Evolutionary conservation across 768 basidiomycete genomes (phyloP).

Genomic region (Pleurotus eryngii): DNA sequence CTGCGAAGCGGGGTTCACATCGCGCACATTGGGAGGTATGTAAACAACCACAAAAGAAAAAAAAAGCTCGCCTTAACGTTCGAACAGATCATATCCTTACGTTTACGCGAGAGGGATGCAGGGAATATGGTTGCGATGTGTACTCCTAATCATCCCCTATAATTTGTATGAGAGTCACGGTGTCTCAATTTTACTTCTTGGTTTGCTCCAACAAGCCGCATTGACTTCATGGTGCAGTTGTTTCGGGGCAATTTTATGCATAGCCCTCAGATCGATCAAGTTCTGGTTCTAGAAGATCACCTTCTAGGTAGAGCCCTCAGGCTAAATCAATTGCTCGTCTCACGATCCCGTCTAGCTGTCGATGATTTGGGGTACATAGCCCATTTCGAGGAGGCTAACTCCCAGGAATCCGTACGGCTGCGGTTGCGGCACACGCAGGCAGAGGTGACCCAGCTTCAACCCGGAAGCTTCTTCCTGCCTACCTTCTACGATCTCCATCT

Average conservation of each 20-base stretch:
- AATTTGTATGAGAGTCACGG: neutral
- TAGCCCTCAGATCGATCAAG: conserved; percentile 45
- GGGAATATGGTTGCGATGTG: conserved; percentile 51
- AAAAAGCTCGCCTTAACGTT: neutral
- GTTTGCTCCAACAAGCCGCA: neutral
- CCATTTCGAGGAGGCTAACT: conserved; percentile 39
- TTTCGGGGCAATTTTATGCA: conserved; percentile 58
- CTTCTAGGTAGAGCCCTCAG: conserved; percentile 39
- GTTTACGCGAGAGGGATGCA: conserved; percentile 62
- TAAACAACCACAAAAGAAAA: neutral
- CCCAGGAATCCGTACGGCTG: conserved; percentile 31
- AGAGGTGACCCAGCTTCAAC: conserved; percentile 33
- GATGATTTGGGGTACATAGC: conserved; percentile 47
- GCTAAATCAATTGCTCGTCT: neutral
- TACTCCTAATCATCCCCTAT: conserved; percentile 7
- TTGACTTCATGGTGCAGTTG: conserved; percentile 14
- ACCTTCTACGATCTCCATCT: conserved; percentile 82
- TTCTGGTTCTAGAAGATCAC: conserved; percentile 56
- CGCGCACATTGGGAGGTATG: conserved; percentile 60
- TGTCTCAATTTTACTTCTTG: neutral
- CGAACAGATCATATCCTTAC: conserved; percentile 58
- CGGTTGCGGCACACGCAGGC: conserved; percentile 18
- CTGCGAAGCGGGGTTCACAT: conserved; percentile 72
- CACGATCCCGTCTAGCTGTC: conserved; percentile 20
- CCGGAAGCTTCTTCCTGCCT: conserved; percentile 69